Evolutionary conservation across 1,284 basidiomycete genomes (phyloP).

Genomic region (Trichosporon faecale): DNA sequence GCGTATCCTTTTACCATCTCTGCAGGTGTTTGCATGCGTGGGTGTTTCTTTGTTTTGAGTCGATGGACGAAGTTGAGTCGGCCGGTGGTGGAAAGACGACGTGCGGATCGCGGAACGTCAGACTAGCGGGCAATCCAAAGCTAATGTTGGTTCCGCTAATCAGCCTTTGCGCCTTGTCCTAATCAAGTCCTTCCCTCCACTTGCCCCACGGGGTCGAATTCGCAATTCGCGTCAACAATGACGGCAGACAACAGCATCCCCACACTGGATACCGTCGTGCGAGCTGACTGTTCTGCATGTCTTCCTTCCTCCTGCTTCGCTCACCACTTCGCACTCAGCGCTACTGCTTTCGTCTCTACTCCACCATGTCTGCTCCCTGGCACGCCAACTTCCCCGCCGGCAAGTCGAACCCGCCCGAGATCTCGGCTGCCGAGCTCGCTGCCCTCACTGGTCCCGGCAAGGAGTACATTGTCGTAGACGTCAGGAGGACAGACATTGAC

Average conservation of each 20-base stretch:
- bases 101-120: neutral
- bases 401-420: constrained; percentile 15
- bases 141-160: neutral
- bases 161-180: neutral
- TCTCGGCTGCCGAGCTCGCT: constrained; percentile 28
- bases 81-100: neutral
- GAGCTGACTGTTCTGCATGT: neutral
- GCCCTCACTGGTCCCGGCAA: constrained; percentile 15
- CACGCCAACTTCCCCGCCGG: constrained; percentile 27
- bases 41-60: neutral
- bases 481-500: constrained; percentile 34
- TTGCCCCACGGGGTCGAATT: neutral
- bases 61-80: neutral
- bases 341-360: neutral
- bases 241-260: neutral
- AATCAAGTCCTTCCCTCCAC: neutral
- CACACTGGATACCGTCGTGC: neutral
- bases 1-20: neutral
- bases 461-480: constrained; percentile 38
- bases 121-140: neutral
- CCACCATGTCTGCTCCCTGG: constrained; percentile 16
- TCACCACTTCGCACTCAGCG: neutral
- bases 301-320: neutral
- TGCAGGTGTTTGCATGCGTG: neutral
- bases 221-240: constrained; percentile 1